phyloP scores from a whole-genome alignment of 75 land plant genomes.

The Selaginella tamariscina region DNA sequence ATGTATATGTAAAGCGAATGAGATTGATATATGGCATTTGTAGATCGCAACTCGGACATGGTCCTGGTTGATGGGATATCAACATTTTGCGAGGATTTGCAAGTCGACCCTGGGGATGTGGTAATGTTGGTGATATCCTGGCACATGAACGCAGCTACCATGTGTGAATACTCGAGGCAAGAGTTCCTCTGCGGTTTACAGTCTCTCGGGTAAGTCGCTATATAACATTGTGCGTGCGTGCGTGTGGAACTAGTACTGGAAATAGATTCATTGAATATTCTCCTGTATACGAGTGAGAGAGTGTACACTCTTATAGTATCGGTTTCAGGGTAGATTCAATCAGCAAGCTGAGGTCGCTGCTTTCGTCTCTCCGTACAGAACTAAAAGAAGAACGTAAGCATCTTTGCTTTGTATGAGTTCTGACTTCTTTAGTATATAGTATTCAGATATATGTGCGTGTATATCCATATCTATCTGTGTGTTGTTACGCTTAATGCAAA shows the following conservation, averaged over 20 bases:
- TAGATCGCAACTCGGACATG: slow-evolving; percentile 84
- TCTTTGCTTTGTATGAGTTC: not conserved
- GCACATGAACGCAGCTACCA: slow-evolving; percentile 98
- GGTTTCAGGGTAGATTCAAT: slow-evolving; percentile 79
- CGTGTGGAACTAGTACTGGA: too few species aligned
- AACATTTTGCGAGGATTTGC: slow-evolving; percentile 70
- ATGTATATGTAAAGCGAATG: too few species aligned
- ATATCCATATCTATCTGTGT: not conserved
- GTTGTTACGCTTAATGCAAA: not conserved
- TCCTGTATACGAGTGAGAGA: too few species aligned
- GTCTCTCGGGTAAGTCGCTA: slow-evolving; percentile 68
- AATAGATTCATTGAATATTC: too few species aligned
- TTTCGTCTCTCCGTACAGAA: slow-evolving; percentile 71
- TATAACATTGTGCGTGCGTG: too few species aligned
- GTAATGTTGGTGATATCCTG: slow-evolving; percentile 70
- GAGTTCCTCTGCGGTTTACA: slow-evolving; percentile 85
- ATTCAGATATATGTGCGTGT: not conserved
- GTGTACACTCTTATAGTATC: too few species aligned
- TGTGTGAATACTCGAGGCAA: slow-evolving; percentile 94
- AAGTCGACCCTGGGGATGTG: slow-evolving; percentile 32
- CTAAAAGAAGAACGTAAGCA: slow-evolving; percentile 90
- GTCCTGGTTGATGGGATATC: slow-evolving; percentile 88
- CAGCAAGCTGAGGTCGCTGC: slow-evolving; percentile 63
- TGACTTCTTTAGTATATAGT: too few species aligned
- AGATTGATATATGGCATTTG: too few species aligned